A percentile compares a stretch with the other conserved stretches of the same genome.
Conservation (phyloP, 441 rosid species). For the Lepidium campestre region DNA sequence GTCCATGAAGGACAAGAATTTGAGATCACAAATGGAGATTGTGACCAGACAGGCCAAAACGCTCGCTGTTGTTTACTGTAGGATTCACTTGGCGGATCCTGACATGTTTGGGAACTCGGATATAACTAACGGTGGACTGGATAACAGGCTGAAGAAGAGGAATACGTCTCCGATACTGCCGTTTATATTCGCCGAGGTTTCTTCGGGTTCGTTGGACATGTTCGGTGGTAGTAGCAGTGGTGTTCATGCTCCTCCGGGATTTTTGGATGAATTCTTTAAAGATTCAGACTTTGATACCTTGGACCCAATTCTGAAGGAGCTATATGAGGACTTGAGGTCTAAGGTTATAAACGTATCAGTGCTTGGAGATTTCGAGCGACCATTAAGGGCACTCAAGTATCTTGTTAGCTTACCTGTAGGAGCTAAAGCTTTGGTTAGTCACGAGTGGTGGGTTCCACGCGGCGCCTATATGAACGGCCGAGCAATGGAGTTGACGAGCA, state of each 20-base stretch:
- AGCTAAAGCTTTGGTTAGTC: slow-evolving; percentile 78
- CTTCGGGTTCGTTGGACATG: slow-evolving; percentile 46
- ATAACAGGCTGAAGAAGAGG: slow-evolving; percentile 20
- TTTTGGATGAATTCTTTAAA: slow-evolving; percentile 71
- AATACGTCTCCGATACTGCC: slow-evolving; percentile 61
- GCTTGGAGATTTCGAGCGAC: slow-evolving; percentile 87
- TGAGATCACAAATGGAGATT: slow-evolving; percentile 61
- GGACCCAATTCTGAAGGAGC: slow-evolving; percentile 69
- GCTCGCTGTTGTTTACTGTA: slow-evolving; percentile 62
- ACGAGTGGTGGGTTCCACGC: slow-evolving; percentile 96
- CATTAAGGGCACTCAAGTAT: slow-evolving; percentile 74
- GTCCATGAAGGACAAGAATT: slow-evolving; percentile 69
- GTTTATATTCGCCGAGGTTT: slow-evolving; percentile 57
- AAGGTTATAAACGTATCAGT: slow-evolving; percentile 71
- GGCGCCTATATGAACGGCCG: slow-evolving; percentile 88
- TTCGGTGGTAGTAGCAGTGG: slow-evolving; percentile 45
- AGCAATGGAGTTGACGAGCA: slow-evolving; percentile 93
- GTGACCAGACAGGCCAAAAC: slow-evolving; percentile 63
- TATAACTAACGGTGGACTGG: slow-evolving; percentile 4
- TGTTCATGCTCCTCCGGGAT: slow-evolving; percentile 63
- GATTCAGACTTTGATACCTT: slow-evolving; percentile 80
- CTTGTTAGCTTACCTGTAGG: slow-evolving; percentile 70
- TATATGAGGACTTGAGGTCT: slow-evolving; percentile 92
- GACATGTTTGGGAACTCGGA: slow-evolving; percentile 43
- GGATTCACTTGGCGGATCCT: slow-evolving; percentile 79